Conservation (phyloP, 768 basidiomycete genomes). For the Boletus eberwhitei region DNA sequence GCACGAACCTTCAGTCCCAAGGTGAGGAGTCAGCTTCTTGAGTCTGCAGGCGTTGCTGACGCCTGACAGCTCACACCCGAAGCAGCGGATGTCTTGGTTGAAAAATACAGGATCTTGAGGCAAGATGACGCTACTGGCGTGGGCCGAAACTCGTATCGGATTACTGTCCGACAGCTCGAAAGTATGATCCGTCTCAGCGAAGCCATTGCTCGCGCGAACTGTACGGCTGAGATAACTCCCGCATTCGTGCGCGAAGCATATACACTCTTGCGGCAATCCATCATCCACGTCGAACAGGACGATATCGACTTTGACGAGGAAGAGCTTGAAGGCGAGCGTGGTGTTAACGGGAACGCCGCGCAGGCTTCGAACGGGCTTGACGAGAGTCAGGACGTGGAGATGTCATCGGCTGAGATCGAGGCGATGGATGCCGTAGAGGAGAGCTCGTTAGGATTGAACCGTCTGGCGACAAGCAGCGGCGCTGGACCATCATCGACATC, state of each 20-base stretch:
- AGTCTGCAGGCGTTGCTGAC: conserved; percentile 5
- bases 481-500: conserved; percentile 33
- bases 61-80: conserved; percentile 77
- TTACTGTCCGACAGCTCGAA: conserved; percentile 96
- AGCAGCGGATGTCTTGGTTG: conserved; percentile 89
- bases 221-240: conserved; percentile 93
- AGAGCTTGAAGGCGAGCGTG: conserved; percentile 59
- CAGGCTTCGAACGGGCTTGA: conserved; percentile 39
- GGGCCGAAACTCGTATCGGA: conserved; percentile 90
- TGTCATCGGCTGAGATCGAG: conserved; percentile 59
- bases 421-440: conserved; percentile 50
- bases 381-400: conserved; percentile 59
- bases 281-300: conserved; percentile 99
- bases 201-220: conserved; percentile 96
- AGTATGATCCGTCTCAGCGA: conserved; percentile 98
- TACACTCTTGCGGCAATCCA: conserved; percentile 89
- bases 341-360: conserved; percentile 33
- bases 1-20: conserved; percentile 98
- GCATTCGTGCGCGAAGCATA: conserved; percentile 96
- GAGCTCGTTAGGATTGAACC: conserved; percentile 40
- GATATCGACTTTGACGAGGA: conserved; percentile 98
- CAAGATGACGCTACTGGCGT: conserved; percentile 90
- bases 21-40: conserved; percentile 38
- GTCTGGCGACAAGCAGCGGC: conserved; percentile 36
- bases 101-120: conserved; percentile 88